Percentiles rank a stretch among this genome's conserved stretches.
Evolutionary conservation across 495 filamentous ascomycete genomes (phyloP).

Genomic region (Xylaria acuta): DNA sequence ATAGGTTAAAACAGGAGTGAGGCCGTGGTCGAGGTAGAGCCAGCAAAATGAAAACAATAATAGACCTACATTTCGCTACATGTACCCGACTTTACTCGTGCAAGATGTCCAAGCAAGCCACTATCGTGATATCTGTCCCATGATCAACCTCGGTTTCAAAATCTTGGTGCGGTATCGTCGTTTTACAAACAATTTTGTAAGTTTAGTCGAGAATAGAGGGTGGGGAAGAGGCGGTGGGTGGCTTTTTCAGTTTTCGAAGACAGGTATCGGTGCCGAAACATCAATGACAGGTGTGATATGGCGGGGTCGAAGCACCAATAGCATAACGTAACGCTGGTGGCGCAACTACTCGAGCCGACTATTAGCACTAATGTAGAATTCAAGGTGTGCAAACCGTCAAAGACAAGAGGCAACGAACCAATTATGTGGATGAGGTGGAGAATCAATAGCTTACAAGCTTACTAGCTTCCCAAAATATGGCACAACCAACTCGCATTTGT

Average conservation of each 20-base stretch:
- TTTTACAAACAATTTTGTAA: neutral
- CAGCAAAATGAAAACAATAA: neutral
- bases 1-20: neutral
- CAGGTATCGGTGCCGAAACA: constrained; percentile 1
- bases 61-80: neutral
- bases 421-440: neutral
- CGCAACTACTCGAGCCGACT: neutral
- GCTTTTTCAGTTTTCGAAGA: neutral
- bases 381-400: neutral
- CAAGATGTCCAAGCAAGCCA: neutral
- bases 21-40: neutral
- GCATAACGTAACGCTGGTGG: neutral
- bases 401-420: neutral
- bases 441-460: neutral
- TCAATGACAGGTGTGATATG: neutral
- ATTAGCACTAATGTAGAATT: neutral
- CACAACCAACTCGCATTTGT: neutral
- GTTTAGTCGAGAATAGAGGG: neutral
- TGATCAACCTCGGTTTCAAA: neutral
- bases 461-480: neutral
- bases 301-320: constrained; percentile 7
- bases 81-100: neutral
- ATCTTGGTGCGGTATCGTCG: neutral
- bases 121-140: neutral
- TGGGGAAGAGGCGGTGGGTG: neutral